phyloP scores from a whole-genome alignment of 2,329 filamentous ascomycete species.

The Rhynchosporium secalis region DNA sequence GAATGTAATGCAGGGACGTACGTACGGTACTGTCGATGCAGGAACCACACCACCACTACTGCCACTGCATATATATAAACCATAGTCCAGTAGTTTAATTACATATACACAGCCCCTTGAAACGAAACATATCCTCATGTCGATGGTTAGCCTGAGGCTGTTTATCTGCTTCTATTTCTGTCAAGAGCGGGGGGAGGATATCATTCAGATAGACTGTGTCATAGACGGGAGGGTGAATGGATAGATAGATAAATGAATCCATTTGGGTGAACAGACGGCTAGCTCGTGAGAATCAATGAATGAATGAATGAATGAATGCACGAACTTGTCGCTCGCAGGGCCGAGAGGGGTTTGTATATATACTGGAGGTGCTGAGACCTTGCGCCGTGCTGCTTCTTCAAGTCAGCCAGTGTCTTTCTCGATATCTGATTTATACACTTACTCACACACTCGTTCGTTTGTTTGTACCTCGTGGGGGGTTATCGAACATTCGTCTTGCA shows the following conservation, averaged over 20 bases:
- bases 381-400: background rate
- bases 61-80: too few relatives aligned
- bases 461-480: background rate
- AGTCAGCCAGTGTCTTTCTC: background rate
- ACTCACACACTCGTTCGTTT: background rate
- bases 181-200: too few relatives aligned
- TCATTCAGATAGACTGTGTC: too few relatives aligned
- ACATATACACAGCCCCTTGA: background rate
- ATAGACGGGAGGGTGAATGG: too few relatives aligned
- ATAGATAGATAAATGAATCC: too few relatives aligned
- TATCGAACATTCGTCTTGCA: background rate
- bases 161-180: too few relatives aligned
- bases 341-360: background rate
- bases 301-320: background rate
- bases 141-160: too few relatives aligned
- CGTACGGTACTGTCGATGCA: background rate
- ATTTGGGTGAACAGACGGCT: too few relatives aligned
- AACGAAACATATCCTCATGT: background rate
- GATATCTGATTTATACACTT: background rate
- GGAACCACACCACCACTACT: background rate
- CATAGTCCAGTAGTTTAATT: background rate
- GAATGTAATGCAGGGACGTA: too few relatives aligned
- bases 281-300: too few relatives aligned
- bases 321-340: background rate
- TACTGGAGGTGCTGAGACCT: background rate